Evolutionary conservation across 352 stramenopile species (phyloP).

Genomic region (Phytophthora parvispora): DNA sequence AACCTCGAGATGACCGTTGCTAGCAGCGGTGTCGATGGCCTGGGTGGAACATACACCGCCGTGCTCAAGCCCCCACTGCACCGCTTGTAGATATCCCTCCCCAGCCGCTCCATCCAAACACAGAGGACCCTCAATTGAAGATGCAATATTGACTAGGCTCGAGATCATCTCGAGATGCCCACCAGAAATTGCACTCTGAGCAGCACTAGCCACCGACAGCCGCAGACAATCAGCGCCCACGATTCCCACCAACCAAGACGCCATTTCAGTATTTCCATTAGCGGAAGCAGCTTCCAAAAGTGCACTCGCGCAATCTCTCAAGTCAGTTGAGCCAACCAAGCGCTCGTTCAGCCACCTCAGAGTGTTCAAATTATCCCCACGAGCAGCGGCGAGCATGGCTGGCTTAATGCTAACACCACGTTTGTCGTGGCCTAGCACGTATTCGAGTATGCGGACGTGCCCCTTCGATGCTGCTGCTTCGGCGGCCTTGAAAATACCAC

Average conservation of each 20-base stretch:
- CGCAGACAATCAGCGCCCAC: slow-evolving; percentile 21
- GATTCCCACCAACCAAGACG: slow-evolving; percentile 25
- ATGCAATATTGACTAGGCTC: slow-evolving; percentile 15
- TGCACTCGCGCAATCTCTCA: slow-evolving; percentile 11
- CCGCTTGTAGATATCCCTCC: slow-evolving; percentile 24
- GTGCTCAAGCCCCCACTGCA: slow-evolving; percentile 31
- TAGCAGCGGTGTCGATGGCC: slow-evolving; percentile 34
- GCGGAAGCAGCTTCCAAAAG: slow-evolving; percentile 25
- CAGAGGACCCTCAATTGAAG: slow-evolving; percentile 17
- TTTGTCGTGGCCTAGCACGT: slow-evolving; percentile 34
- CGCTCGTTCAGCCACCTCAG: slow-evolving; percentile 29
- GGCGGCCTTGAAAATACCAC: slow-evolving; percentile 29
- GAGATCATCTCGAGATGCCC: slow-evolving; percentile 31
- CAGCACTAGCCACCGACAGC: slow-evolving; percentile 18
- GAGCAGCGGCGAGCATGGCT: slow-evolving; percentile 22
- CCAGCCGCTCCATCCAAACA: slow-evolving; percentile 27
- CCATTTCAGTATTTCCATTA: slow-evolving; percentile 19
- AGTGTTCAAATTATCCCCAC: slow-evolving; percentile 6
- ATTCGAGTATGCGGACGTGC: slow-evolving; percentile 22
- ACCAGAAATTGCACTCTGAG: slow-evolving; percentile 25
- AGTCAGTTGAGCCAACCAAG: background rate
- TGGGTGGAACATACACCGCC: slow-evolving; percentile 15
- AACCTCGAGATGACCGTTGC: slow-evolving; percentile 28
- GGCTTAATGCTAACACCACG: slow-evolving; percentile 9
- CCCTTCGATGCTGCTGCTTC: slow-evolving; percentile 27